Conservation (phyloP, 108 stramenopile genomes). For the Nitzschia sp. region DNA sequence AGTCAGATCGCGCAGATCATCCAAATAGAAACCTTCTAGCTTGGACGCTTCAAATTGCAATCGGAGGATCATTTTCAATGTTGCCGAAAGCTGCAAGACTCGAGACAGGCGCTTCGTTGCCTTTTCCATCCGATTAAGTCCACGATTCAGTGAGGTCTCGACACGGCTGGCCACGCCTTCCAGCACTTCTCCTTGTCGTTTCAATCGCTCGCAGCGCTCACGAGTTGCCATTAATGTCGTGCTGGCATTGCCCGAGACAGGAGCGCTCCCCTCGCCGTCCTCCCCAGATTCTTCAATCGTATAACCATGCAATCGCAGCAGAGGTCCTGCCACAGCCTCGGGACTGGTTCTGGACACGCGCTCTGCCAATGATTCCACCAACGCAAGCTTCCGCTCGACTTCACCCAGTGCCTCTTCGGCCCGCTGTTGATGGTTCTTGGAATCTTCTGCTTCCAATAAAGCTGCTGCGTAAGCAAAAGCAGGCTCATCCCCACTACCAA, state of each 20-base stretch:
- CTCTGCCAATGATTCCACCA: slow-evolving; percentile 79
- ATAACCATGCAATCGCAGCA: slow-evolving; percentile 76
- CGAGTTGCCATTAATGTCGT: slow-evolving; percentile 42
- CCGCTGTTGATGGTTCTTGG: slow-evolving; percentile 29
- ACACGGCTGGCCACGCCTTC: slow-evolving; percentile 67
- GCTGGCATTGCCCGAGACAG: background rate
- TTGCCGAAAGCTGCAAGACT: slow-evolving; percentile 64
- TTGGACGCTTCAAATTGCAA: slow-evolving; percentile 80
- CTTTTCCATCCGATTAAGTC: slow-evolving; percentile 69
- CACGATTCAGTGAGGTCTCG: slow-evolving; percentile 64
- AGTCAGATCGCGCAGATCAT: slow-evolving; percentile 81
- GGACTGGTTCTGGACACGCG: slow-evolving; percentile 72
- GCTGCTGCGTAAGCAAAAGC: slow-evolving; percentile 76
- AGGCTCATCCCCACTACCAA: slow-evolving; percentile 36
- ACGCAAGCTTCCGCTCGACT: slow-evolving; percentile 77
- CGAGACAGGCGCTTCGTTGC: slow-evolving; percentile 70
- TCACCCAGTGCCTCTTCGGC: slow-evolving; percentile 78
- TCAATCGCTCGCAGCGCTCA: slow-evolving; percentile 68
- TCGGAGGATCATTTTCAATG: slow-evolving; percentile 80
- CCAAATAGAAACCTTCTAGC: slow-evolving; percentile 64
- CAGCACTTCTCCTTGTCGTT: slow-evolving; percentile 71
- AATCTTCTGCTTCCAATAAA: slow-evolving; percentile 48
- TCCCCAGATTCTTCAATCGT: slow-evolving; percentile 21
- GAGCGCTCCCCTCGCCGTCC: slow-evolving; percentile 6
- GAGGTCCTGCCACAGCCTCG: slow-evolving; percentile 75